Percentiles rank a stretch among this genome's conserved stretches.
These are phyloP conservation scores for Fusarium dimerum DNA, from an alignment of 2,329 filamentous ascomycete genomes.

Conservation along the genomic window DNA sequence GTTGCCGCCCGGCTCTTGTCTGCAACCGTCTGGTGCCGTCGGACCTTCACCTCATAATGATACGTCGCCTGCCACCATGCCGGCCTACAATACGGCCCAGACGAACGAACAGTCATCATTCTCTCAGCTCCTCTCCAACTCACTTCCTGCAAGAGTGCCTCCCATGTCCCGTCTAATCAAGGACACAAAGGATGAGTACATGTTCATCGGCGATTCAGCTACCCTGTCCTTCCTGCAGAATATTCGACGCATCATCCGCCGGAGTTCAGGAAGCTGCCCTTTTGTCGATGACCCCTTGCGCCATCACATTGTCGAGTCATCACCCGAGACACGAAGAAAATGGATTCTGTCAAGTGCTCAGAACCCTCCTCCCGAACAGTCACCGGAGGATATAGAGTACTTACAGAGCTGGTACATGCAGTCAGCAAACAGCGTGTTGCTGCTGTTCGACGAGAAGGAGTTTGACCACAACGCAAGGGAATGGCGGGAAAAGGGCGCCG, in stretches of 20 bases:
- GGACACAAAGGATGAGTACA: conserved; percentile 34
- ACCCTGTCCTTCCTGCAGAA: conserved; percentile 37
- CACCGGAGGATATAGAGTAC: conserved; percentile 25
- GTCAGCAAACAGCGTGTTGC: conserved; percentile 27
- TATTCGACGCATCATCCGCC: conserved; percentile 34
- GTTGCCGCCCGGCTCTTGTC: not conserved
- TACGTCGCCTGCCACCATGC: conserved; percentile 4
- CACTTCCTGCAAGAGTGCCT: conserved; percentile 25
- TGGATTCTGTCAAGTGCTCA: conserved; percentile 29
- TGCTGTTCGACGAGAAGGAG: conserved; percentile 34
- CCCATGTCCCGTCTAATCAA: conserved; percentile 35
- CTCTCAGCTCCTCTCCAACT: conserved; percentile 23
- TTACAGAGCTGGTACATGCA: conserved; percentile 35
- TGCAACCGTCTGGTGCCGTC: not conserved
- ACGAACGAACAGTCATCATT: conserved; percentile 16
- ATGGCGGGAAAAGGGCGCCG: conserved; percentile 31
- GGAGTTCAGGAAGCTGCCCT: conserved; percentile 32
- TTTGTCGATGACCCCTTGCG: conserved; percentile 38
- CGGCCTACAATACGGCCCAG: conserved; percentile 2
- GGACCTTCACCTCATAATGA: not conserved
- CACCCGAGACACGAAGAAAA: conserved; percentile 29
- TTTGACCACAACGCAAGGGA: conserved; percentile 25
- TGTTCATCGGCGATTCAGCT: conserved; percentile 40
- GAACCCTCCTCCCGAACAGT: conserved; percentile 26
- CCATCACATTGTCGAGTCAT: conserved; percentile 35